phyloP scores from a whole-genome alignment of 75 land plant genomes.

The Pseudotsuga menziesii region DNA sequence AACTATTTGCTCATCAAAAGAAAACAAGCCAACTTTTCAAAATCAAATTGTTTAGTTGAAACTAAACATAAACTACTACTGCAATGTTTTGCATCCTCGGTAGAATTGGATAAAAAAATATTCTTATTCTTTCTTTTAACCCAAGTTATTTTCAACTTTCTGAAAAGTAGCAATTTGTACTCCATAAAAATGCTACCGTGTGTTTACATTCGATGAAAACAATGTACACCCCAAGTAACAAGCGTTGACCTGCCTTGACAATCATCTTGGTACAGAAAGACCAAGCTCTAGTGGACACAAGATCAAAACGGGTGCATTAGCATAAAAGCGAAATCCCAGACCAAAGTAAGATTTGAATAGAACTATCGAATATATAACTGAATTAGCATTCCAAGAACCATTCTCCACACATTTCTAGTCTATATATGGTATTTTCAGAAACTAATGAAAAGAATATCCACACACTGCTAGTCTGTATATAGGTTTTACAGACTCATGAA shows the following conservation, averaged over 20 bases:
- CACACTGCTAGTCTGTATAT: neutral
- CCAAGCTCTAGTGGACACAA: neutral
- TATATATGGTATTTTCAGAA: neutral
- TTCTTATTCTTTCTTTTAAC: neutral
- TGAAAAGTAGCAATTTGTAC: neutral
- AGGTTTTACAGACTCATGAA: neutral
- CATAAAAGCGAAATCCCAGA: neutral
- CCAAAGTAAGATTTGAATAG: neutral
- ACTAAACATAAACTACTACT: neutral
- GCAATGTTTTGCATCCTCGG: neutral
- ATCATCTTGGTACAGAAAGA: slow-evolving; percentile 10
- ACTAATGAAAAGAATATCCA: neutral
- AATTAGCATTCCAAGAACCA: neutral
- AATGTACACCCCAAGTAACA: neutral
- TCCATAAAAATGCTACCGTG: neutral
- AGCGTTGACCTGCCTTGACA: neutral
- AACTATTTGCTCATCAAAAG: neutral
- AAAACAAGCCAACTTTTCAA: neutral
- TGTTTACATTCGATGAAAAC: neutral
- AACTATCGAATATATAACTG: neutral
- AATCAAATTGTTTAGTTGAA: neutral
- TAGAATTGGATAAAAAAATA: neutral
- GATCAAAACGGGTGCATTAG: neutral
- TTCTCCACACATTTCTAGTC: neutral
- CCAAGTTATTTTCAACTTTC: neutral